Conservation (phyloP, 1,284 basidiomycete species). For the Malassezia japonica region DNA sequence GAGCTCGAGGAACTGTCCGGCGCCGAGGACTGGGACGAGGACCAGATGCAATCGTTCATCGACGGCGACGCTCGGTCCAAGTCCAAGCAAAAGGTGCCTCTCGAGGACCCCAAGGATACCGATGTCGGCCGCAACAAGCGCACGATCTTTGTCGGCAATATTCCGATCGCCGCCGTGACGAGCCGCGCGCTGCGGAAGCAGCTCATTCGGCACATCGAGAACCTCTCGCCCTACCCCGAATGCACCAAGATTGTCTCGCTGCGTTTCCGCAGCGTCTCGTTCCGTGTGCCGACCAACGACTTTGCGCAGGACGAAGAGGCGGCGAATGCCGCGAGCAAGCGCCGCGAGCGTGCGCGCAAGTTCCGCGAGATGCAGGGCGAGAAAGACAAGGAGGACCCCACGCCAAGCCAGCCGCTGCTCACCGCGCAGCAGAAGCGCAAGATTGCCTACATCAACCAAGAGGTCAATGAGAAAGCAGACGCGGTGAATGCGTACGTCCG, state of each 20-base stretch:
- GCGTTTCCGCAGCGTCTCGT: conserved; percentile 48
- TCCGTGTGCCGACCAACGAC: conserved; percentile 22
- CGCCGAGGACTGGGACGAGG: conserved; percentile 9
- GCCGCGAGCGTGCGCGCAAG: conserved; percentile 53
- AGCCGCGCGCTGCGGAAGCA: conserved; percentile 55
- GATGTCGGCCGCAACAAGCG: conserved; percentile 57
- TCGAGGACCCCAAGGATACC: conserved; percentile 27
- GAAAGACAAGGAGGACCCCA: conserved; percentile 19
- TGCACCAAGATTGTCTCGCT: conserved; percentile 29
- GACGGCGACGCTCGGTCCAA: conserved; percentile 13
- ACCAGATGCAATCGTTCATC: not conserved
- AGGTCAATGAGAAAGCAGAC: conserved; percentile 49
- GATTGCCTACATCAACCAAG: conserved; percentile 84
- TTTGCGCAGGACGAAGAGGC: conserved; percentile 44
- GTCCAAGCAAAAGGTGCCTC: conserved; percentile 21
- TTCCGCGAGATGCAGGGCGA: conserved; percentile 57
- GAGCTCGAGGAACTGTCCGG: not conserved
- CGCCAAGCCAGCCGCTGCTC: conserved; percentile 54
- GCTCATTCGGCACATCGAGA: conserved; percentile 47
- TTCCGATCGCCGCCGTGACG: conserved; percentile 66
- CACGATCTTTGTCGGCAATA: conserved; percentile 88
- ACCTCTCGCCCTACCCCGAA: conserved; percentile 31
- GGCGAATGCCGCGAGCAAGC: conserved; percentile 44
- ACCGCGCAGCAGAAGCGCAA: conserved; percentile 81
- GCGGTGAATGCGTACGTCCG: conserved; percentile 44